Evolutionary conservation across 2,329 filamentous ascomycete species (phyloP).

Genomic region (Neofusicoccum laricinum): DNA sequence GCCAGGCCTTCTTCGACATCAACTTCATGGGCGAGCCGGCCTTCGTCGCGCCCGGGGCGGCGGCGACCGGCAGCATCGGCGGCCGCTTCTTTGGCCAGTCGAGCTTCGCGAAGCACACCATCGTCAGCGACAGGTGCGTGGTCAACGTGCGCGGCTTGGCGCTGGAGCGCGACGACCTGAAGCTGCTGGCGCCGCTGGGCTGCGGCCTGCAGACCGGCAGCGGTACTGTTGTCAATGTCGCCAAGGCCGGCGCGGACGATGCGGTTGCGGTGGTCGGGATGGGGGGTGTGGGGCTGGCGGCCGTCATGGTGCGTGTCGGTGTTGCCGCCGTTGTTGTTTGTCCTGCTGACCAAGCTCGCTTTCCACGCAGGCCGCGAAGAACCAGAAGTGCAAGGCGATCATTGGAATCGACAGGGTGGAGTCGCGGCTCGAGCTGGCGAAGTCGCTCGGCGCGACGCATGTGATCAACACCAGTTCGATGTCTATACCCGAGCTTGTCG

Average conservation of each 20-base stretch:
- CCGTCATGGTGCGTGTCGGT: slow-evolving; percentile 35
- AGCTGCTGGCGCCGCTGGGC: slow-evolving; percentile 45
- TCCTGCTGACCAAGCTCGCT: not conserved
- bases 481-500: slow-evolving; percentile 15
- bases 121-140: slow-evolving; percentile 40
- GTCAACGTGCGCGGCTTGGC: slow-evolving; percentile 40
- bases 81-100: slow-evolving; percentile 51
- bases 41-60: not conserved
- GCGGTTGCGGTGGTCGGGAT: slow-evolving; percentile 44
- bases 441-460: slow-evolving; percentile 39
- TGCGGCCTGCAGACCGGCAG: slow-evolving; percentile 48
- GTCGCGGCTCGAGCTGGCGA: slow-evolving; percentile 35
- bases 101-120: slow-evolving; percentile 41
- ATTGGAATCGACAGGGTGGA: slow-evolving; percentile 38
- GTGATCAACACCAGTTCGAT: slow-evolving; percentile 30
- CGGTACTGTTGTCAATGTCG: slow-evolving; percentile 34
- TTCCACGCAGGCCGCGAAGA: slow-evolving; percentile 38
- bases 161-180: slow-evolving; percentile 38
- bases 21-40: slow-evolving; percentile 15
- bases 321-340: not conserved
- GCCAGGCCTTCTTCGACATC: slow-evolving; percentile 5
- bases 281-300: slow-evolving; percentile 47
- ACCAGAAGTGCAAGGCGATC: slow-evolving; percentile 35
- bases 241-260: slow-evolving; percentile 35
- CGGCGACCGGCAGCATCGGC: slow-evolving; percentile 20